These are phyloP conservation scores for Botryotinia globosa DNA, from an alignment of 2,329 filamentous ascomycete species.

Conservation along the genomic window DNA sequence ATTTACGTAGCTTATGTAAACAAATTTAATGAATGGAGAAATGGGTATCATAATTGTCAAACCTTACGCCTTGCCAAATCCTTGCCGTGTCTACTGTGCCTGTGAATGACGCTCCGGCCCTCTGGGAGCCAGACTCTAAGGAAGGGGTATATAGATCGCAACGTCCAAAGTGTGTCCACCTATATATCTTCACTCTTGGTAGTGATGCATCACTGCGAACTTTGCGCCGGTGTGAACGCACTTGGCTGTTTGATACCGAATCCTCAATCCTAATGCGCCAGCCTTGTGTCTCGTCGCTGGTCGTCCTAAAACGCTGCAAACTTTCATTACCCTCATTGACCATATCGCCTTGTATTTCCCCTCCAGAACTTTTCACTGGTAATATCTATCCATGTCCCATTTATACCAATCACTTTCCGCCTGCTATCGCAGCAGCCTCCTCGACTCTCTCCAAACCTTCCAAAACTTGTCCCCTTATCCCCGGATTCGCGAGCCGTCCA, in stretches of 20 bases:
- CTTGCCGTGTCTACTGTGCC: neutral
- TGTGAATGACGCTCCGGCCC: neutral
- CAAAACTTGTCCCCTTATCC: conserved; percentile 64
- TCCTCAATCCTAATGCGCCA: neutral
- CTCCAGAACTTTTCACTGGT: neutral
- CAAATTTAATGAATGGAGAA: conserved; percentile 11
- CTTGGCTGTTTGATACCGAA: neutral
- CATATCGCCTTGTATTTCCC: too few relatives aligned
- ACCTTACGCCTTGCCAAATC: conserved; percentile 12
- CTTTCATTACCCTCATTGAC: neutral
- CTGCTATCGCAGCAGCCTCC: neutral
- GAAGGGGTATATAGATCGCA: neutral
- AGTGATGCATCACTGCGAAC: neutral
- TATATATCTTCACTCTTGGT: neutral
- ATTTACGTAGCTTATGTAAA: conserved; percentile 9
- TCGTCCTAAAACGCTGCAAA: neutral
- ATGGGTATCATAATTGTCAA: conserved; percentile 31
- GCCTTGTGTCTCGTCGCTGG: neutral
- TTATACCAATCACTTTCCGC: neutral
- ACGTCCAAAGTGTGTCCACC: neutral
- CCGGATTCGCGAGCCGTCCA: conserved; percentile 65
- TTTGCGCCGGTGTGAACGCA: neutral
- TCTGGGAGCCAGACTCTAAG: neutral
- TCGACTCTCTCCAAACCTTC: conserved; percentile 64
- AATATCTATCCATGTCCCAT: neutral